Base-by-base conservation (phyloP, 192 early-diverging fungal species). In the Bifiguratus adelaidae region DNA sequence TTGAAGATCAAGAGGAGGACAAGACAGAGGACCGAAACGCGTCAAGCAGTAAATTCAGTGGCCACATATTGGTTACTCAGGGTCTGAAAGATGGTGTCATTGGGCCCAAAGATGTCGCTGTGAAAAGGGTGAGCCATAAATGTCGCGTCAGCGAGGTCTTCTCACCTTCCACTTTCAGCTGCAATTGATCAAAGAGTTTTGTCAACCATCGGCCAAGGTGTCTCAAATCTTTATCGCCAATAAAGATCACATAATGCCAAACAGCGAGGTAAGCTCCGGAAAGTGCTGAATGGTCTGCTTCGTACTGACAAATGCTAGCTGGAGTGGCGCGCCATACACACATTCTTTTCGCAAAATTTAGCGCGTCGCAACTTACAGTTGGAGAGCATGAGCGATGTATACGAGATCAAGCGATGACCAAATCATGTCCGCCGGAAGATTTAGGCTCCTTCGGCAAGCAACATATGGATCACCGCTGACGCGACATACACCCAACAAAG, bases 371-470 rank as follows among this genome's bases (percentile, higher is more conserved):
- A 78, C 33, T 33, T 71, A 0, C 44, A 49, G 29, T 43, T 86
- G 29, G 86, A 83, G 52, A 38, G 45, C 19, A 80, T 82, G 81
- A 34, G 72, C 0, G 82, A 86, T 49, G 66, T 88, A 25, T 76
- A 74, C 46, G 69, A 77, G 35, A 63, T 86, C 19, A 72, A 71
- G n/a, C n/a, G n/a, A n/a, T n/a, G n/a, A n/a, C n/a, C n/a, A n/a
- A n/a, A n/a, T n/a, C n/a, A n/a, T n/a, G n/a, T n/a, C n/a, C n/a
- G n/a, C n/a, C n/a, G n/a, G n/a, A n/a, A n/a, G n/a, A n/a, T n/a
- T n/a, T n/a, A n/a, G n/a, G n/a, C n/a, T n/a, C n/a, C n/a, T n/a
- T n/a, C n/a, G n/a, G n/a, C n/a, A n/a, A n/a, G n/a, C n/a, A n/a
- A n/a, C n/a, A n/a, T n/a, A n/a, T n/a, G n/a, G n/a, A n/a, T n/a